Evolutionary conservation across 768 basidiomycete species (phyloP), one percentile per base, ranked within the genome.

Genomic region (Suillus placidus): DNA sequence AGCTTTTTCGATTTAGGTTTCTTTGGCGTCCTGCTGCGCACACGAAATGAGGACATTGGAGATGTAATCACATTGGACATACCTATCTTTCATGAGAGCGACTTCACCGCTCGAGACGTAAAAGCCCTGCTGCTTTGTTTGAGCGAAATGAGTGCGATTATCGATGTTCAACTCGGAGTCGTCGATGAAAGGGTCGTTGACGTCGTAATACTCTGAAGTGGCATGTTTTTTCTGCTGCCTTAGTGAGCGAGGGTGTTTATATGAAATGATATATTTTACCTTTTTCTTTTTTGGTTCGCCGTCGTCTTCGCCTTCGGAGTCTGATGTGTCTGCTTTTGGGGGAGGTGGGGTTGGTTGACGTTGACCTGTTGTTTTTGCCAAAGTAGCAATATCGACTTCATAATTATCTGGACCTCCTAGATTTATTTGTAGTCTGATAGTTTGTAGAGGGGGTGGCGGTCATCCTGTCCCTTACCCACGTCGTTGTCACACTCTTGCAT

Each of bases 131-230:
- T 96, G 94, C 76, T 92, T 94, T 6, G 96, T 97, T 76, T 94
- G 89, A 6, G 92, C 94, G 71, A 95, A 92, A 79, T 86, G 94
- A 2, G 91, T 95, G 6, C 97, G 89, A 73, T 96, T 89, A 80
- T 99, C 96, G 55, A 96, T 80, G 32, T 87, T 89, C 64, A 97
- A 82, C 73, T 99, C 97, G 2, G 94, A 94, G 78, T 99, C 97
- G 82, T 99, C 97, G 73, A 99, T 97, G 80, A 99, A 99, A 0
- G 94, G 92, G 79, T 99, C 97, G 0, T 83, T 80, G 23, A 89
- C 82, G 79, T 99, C 97, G 82, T 99, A 99, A 72, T 95, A 93
- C 73, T 92, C 93, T 26, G 87, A 79, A 0, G 82, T 81, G 1
- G 77, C 74, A 64, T 81, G 85, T 73, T 87, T 88, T 75, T 83